Conservation (phyloP, 192 early-diverging fungal genomes). For the Chytriomyces confervae region DNA sequence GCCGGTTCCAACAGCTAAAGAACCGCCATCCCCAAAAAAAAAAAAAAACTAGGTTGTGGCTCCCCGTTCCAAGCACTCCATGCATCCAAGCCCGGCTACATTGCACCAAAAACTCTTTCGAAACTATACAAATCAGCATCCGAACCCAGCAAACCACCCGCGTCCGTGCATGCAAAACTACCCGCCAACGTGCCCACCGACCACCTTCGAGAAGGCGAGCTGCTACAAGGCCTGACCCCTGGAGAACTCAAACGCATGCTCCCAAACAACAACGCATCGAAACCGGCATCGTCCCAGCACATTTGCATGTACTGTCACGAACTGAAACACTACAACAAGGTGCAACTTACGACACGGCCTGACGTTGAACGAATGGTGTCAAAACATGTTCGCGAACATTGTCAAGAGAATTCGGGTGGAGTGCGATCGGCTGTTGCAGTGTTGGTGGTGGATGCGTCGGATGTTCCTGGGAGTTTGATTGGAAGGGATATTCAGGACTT, state of each 20-base stretch:
- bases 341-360: background rate
- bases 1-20: too few species aligned
- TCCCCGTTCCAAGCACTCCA: background rate
- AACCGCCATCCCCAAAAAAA: background rate
- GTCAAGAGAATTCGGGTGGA: too few species aligned
- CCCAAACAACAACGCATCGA: background rate
- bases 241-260: background rate
- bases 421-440: background rate
- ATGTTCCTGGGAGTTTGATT: conserved; percentile 8
- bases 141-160: background rate
- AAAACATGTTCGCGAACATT: background rate
- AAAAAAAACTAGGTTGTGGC: conserved; percentile 6
- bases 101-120: background rate
- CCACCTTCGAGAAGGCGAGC: conserved; percentile 8
- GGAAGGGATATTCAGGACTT: background rate
- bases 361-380: background rate
- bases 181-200: background rate
- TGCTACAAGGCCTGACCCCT: background rate
- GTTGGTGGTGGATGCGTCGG: conserved; percentile 18
- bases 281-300: background rate
- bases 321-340: conserved; percentile 19
- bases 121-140: background rate
- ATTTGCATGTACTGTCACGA: conserved; percentile 22
- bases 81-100: conserved; percentile 5
- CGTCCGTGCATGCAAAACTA: background rate